phyloP scores from a whole-genome alignment of 306 rosid genomes.

The Alnus glutinosa region DNA sequence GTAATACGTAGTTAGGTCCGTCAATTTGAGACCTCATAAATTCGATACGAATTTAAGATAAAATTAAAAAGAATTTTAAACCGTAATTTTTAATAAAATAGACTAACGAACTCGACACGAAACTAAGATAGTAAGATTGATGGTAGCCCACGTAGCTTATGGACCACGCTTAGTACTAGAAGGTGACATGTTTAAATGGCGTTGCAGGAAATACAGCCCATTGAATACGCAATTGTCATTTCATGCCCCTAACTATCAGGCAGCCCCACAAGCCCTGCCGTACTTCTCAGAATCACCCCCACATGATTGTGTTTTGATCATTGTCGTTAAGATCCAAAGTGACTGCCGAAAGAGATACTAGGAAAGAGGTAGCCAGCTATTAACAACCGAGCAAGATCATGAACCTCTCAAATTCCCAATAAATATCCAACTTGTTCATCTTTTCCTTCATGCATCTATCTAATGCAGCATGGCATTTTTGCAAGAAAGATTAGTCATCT shows the following conservation, averaged over 20 bases:
- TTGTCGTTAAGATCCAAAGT: slow-evolving; percentile 42
- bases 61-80: too few relatives aligned
- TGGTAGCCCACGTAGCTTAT: neutral
- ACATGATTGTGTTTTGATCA: slow-evolving; percentile 40
- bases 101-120: too few relatives aligned
- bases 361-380: slow-evolving; percentile 62
- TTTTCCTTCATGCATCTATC: slow-evolving; percentile 15
- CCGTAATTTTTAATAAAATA: too few relatives aligned
- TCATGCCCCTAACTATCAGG: slow-evolving; percentile 38
- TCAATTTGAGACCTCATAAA: too few relatives aligned
- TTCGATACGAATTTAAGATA: too few relatives aligned
- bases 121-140: too few relatives aligned
- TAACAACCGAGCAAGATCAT: slow-evolving; percentile 70
- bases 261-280: slow-evolving; percentile 54
- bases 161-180: slow-evolving; percentile 35
- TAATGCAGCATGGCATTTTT: slow-evolving; percentile 50
- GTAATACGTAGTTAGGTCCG: neutral
- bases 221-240: slow-evolving; percentile 20
- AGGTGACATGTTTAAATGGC: slow-evolving; percentile 1
- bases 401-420: slow-evolving; percentile 39
- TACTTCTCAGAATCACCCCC: slow-evolving; percentile 45
- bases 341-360: slow-evolving; percentile 30
- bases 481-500: slow-evolving; percentile 33
- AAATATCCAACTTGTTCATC: slow-evolving; percentile 29
- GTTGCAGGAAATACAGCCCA: neutral